Evolutionary conservation across 106 monocot genomes (phyloP), one percentile per base, ranked within the genome.

Genomic region (Agapanthus africanus): DNA sequence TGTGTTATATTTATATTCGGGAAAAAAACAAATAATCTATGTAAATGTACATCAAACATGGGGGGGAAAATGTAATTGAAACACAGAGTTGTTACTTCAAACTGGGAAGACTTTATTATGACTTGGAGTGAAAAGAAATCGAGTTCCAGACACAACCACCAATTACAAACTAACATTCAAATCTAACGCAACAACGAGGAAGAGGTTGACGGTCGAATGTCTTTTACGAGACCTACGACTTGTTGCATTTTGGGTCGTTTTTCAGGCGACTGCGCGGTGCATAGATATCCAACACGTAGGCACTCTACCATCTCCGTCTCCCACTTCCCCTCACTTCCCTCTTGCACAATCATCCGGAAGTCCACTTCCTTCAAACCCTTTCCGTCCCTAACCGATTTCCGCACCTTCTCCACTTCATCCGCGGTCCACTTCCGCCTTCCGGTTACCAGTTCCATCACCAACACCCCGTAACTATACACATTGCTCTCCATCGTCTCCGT

Each of bases 171-270:
- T 19, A 56, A 56, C 18, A 56, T 26, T 47, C 6, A 19, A 5
- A 47, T 47, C 19, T 15, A 47, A 47, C 46, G 4, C 46, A n/a
- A 47, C 46, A 47, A 47, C 46, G 7, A 2, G 50, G 61, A 68
- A 9, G 63, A 7, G 2, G 60, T 31, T 36, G 73, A 6, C 0
- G 85, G 79, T 8, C 79, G 68, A 14, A 91, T 62, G 62, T 95
- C 94, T 46, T 95, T 95, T 23, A 95, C 47, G 0, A 95, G 75
- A 0, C 91, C 94, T 4, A 95, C 94, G 0, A 95, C 85, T 72
- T 95, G 95, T 64, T 76, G 85, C 88, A 95, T 95, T 0, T 73
- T 73, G 2, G 91, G 95, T 64, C 95, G 65, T 75, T 95, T 91
- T 36, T 73, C 74, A 2, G 83, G 72, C 19, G 69, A 30, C 25